Base-by-base conservation (phyloP, 2,329 filamentous ascomycete genomes). In the Calonectria fujianensis region DNA sequence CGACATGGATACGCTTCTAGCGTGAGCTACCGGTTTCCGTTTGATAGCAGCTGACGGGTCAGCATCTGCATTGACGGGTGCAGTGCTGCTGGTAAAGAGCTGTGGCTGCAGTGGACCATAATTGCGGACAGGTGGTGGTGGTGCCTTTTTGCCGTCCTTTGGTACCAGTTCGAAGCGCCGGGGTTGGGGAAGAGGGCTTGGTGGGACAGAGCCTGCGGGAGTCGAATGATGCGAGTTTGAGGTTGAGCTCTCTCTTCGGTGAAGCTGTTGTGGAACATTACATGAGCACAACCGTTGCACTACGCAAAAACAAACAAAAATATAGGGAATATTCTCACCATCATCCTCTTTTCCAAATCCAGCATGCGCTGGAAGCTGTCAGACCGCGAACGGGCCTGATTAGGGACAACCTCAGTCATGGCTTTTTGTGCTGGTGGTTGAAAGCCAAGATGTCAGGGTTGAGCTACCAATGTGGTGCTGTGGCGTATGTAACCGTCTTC, bases 281-380 rank as follows among this genome's bases (percentile, higher is more conserved):
- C 41, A 57, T 73, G 35, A 73, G 70, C 52, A 68, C 48, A 35
- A 13, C 14, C 14, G 27, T 32, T 69, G 31, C 51, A 29, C 41
- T 29, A 16, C 13, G 6, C 68, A 29, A 7, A 31, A 14, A 27
- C 14, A 48, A 20, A 16, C 41, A 7, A 13, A 11, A 32, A n/a
- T n/a, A 4, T 48, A 11, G 6, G 13, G 16, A 65, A 41, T 35
- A 3, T 59, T 81, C 86, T 85, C 85, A 92, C 91, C 89, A 90
- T 91, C 82, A 86, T 88, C 81, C 86, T 87, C 80, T 89, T 90
- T 80, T 92, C 91, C 67, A 92, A 83, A 78, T 92, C 90, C 64
- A 92, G 85, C 90, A 92, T 92, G 74, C 86, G 87, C 82, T 91
- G 87, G 76, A 92, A 88, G 82, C 88, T 91, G 80, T 87, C 87